Base-by-base conservation (phyloP, 2,329 filamentous ascomycete species). In the Onygena corvina region DNA sequence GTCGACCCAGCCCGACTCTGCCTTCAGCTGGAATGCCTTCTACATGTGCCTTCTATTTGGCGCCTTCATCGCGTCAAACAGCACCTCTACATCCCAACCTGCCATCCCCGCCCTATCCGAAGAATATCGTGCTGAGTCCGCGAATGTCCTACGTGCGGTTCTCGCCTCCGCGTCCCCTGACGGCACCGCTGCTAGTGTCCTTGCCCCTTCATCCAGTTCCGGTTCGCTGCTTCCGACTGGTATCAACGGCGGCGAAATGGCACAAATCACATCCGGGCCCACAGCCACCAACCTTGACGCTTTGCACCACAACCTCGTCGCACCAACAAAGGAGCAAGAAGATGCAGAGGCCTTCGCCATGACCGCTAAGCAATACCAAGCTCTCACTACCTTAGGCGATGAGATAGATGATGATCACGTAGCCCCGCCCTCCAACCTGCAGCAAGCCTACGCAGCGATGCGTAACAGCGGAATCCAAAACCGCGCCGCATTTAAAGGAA, bases 31-130 rank as follows among this genome's bases (percentile, higher is more conserved):
- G 69, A 71, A 72, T 79, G 86, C 60, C 71, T 96, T 60, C 76
- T 96, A 65, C 83, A 94, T 95, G 87, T 84, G 95, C 58, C 84
- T 98, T 62, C 83, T 98, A 49, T 89, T 94, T 56, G 92, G 92
- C 63, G 92, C 92, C 48, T 94, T 95, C 63, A 88, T 96, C 59
- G 84, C 92, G 54, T 95, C 90, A 27, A 93, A 89, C 69, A 80
- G 80, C 57, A 78, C 80, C 38, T 74, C 81, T 16, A 71, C 76
- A n/a, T 58, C 68, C 3, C 57, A 67, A 35, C 79, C 81, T 33
- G 79, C 80, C 57, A 81, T 71, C 29, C 68, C 69, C 6, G 61
- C 66, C 36, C 58, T 72, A 12, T 69, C 69, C 9, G 68, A 71
- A 48, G 68, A 71, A 51, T 71, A 72, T 53, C 68, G 67, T 36